These are phyloP conservation scores for Lantana camara DNA, from an alignment of 257 asterid species.

Conservation along the genomic window DNA sequence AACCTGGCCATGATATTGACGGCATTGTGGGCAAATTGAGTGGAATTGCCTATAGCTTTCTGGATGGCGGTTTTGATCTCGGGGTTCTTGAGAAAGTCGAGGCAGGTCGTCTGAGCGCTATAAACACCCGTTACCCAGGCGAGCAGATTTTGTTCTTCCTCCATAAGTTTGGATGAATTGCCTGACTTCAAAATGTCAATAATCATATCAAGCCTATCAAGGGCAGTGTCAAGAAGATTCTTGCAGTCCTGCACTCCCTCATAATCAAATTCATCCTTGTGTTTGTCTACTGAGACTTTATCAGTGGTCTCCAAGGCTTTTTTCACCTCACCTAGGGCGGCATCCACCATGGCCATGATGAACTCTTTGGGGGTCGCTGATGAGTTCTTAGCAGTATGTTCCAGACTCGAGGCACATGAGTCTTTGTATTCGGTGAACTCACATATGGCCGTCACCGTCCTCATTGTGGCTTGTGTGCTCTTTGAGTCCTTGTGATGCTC, in stretches of 20 bases:
- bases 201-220: conserved; percentile 46
- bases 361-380: conserved; percentile 60
- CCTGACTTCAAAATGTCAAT: conserved; percentile 34
- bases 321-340: conserved; percentile 42
- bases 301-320: conserved; percentile 36
- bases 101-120: conserved; percentile 48
- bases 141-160: conserved; percentile 45
- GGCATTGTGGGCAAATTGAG: conserved; percentile 69
- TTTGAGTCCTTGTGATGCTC: not conserved
- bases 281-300: conserved; percentile 31
- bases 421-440: conserved; percentile 49
- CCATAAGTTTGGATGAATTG: conserved; percentile 40
- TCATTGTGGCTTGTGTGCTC: conserved; percentile 34
- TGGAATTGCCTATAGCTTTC: conserved; percentile 45
- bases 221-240: conserved; percentile 46
- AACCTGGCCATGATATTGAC: conserved; percentile 53
- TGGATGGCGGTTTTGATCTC: conserved; percentile 44
- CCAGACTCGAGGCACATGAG: conserved; percentile 48
- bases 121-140: conserved; percentile 57
- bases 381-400: conserved; percentile 43
- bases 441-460: conserved; percentile 52
- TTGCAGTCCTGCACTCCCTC: conserved; percentile 65
- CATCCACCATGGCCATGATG: conserved; percentile 45
- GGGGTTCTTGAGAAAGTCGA: conserved; percentile 44
- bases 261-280: conserved; percentile 37